Evolutionary conservation across 1,284 basidiomycete species (phyloP).

Genomic region (Ceratobasidium sp.): DNA sequence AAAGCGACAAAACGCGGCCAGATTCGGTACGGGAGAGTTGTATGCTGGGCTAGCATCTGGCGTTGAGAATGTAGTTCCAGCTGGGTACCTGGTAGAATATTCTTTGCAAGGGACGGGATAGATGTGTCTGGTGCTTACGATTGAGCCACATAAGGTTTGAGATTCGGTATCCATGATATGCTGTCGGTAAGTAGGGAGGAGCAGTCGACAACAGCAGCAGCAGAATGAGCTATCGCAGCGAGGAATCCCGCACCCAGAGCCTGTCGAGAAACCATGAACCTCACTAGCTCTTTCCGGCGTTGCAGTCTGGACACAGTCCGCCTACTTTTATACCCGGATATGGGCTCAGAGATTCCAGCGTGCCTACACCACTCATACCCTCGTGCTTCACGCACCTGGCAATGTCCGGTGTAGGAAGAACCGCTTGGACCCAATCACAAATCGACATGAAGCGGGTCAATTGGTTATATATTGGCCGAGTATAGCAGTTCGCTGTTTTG

Average conservation of each 20-base stretch:
- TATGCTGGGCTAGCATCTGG: conserved; percentile 20
- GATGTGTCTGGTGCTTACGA: neutral
- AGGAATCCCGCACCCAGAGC: neutral
- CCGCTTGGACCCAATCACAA: too few relatives aligned
- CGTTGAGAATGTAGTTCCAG: conserved; percentile 12
- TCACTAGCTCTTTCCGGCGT: too few relatives aligned
- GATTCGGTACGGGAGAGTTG: conserved; percentile 18
- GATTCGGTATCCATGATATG: neutral
- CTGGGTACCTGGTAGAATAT: neutral
- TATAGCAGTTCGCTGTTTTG: too few relatives aligned
- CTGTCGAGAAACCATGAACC: neutral
- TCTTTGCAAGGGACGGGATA: neutral
- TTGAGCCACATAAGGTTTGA: neutral
- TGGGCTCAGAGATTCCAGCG: too few relatives aligned
- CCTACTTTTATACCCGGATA: too few relatives aligned
- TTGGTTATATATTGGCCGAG: too few relatives aligned
- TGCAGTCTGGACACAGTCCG: too few relatives aligned
- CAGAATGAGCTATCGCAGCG: neutral
- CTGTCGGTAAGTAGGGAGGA: neutral
- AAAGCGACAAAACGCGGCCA: conserved; percentile 34
- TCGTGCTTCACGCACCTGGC: too few relatives aligned
- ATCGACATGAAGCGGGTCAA: too few relatives aligned
- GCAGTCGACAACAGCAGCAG: neutral
- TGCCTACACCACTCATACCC: too few relatives aligned
- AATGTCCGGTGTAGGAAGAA: too few relatives aligned